Conservation (phyloP, 176 grass and related monocot genomes). For the Dactylis glomerata region DNA sequence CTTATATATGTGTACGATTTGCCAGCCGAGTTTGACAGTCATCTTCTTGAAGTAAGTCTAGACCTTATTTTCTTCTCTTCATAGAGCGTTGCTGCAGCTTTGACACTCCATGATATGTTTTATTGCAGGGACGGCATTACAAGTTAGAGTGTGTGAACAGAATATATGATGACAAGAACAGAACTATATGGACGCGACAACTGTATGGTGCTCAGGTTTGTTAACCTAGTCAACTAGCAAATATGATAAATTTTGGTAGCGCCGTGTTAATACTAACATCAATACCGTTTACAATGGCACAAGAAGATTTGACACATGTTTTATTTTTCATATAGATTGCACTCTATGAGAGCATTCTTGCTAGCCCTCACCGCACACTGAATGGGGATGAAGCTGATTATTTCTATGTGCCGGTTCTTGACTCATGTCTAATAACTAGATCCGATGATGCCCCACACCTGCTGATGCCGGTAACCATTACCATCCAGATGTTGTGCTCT, state of each 20-base stretch:
- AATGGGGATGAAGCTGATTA: constrained; percentile 98
- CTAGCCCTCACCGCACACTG: constrained; percentile 86
- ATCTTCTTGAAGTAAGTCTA: constrained; percentile 89
- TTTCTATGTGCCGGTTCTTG: constrained; percentile 95
- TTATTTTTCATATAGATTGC: constrained; percentile 62
- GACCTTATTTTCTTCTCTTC: constrained; percentile 4
- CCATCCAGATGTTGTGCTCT: constrained; percentile 18
- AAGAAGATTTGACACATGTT: constrained; percentile 27
- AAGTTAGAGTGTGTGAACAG: constrained; percentile 92
- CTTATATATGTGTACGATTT: constrained; percentile 99
- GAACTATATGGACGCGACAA: constrained; percentile 74
- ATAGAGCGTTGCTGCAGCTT: constrained; percentile 8
- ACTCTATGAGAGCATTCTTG: constrained; percentile 94
- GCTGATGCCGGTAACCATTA: constrained; percentile 50
- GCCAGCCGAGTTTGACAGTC: constrained; percentile 81
- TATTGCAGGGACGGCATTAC: constrained; percentile 73
- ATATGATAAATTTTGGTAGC: constrained; percentile 16
- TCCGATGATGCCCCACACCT: constrained; percentile 84
- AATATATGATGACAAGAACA: constrained; percentile 76
- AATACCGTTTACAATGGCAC: constrained; percentile 5
- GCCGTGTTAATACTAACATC: neutral
- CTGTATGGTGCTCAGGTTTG: constrained; percentile 94
- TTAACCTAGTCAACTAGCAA: constrained; percentile 18
- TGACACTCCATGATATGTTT: constrained; percentile 22
- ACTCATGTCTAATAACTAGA: constrained; percentile 90